A percentile compares a stretch with the other conserved stretches of the same genome.
phyloP scores from a whole-genome alignment of 192 early-diverging fungal species.

The Jimgerdemannia lactiflua region DNA sequence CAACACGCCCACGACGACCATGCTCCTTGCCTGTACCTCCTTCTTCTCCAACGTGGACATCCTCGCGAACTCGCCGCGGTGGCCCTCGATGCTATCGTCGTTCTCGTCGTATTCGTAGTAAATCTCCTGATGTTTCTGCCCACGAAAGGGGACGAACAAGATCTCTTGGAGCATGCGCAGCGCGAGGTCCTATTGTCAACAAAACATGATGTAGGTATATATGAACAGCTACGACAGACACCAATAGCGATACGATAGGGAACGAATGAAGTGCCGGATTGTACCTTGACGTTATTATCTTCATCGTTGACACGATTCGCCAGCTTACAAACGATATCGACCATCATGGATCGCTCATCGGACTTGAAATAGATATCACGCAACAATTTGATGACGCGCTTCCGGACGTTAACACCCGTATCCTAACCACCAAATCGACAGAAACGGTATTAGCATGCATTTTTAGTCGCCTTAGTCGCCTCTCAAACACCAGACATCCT shows the following conservation, averaged over 20 bases:
- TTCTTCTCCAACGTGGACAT: conserved; percentile 14
- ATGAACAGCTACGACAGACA: neutral
- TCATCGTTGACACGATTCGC: conserved; percentile 68
- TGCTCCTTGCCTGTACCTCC: conserved; percentile 11
- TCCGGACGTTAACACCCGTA: conserved; percentile 84
- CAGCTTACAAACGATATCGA: conserved; percentile 71
- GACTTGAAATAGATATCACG: conserved; percentile 66
- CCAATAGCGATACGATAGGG: neutral
- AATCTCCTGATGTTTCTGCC: conserved; percentile 10
- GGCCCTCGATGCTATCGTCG: conserved; percentile 28
- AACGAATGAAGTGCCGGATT: neutral
- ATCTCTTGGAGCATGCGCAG: conserved; percentile 70
- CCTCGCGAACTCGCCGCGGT: conserved; percentile 14
- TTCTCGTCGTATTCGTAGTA: conserved; percentile 8
- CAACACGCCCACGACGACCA: conserved; percentile 21
- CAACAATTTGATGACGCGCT: conserved; percentile 79
- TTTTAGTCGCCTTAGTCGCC: neutral
- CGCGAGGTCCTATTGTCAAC: conserved; percentile 56
- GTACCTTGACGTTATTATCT: conserved; percentile 38
- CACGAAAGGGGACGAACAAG: conserved; percentile 58
- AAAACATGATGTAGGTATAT: neutral
- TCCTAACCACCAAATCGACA: conserved; percentile 45
- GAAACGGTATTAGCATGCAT: too few species aligned
- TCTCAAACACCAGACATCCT: neutral
- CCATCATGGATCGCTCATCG: conserved; percentile 39